Evolutionary conservation across 2,329 filamentous ascomycete species (phyloP), one percentile per base, ranked within the genome.

Genomic region (Aspergillus sp.): DNA sequence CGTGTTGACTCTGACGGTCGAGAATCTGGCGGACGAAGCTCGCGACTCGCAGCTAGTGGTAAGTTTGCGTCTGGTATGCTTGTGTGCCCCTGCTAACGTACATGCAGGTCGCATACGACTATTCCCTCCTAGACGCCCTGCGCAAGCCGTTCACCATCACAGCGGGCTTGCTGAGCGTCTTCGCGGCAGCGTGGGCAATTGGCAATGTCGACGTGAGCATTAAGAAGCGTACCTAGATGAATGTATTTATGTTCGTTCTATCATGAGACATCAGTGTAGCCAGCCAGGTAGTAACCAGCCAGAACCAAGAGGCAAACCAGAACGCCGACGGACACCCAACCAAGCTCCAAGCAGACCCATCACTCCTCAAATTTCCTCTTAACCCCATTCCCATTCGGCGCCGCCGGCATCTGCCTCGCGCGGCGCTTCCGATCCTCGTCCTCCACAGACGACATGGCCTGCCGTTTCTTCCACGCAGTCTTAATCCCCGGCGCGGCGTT

Each of bases 11-110:
- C 71, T 98, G 51, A 82, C 80, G 40, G 84, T 86, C 5, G 72
- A 78, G 47, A 96, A 95, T 58, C 67, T 96, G 32, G 84, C 93
- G 1, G 91, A 98, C 48, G 91, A 96, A 46, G 76, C 88, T 52
- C 75, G 88, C 33, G 86, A 88, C 51, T 78, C 83, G 19, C 79
- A 91, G 43, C 61, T 96, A 14, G 68, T 94, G 47, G 82, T 71
- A 57, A 46, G 61, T 53, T 33, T 32, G 39, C 6, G 15, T 15
- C 13, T 30, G 15, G 13, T 20, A 28, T 35, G 20, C 20, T 22
- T 31, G 12, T 25, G 17, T n/a, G 25, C 12, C 24, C 11, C 29
- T 33, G 33, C 24, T 37, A 30, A 39, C 19, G 19, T 22, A 22
- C 22, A 41, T 12, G 15, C 33, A 71, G 63, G 56, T 96, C 33